phyloP scores from a whole-genome alignment of 2,329 filamentous ascomycete genomes.

The Ophiocordyceps camponoti-leonardi region DNA sequence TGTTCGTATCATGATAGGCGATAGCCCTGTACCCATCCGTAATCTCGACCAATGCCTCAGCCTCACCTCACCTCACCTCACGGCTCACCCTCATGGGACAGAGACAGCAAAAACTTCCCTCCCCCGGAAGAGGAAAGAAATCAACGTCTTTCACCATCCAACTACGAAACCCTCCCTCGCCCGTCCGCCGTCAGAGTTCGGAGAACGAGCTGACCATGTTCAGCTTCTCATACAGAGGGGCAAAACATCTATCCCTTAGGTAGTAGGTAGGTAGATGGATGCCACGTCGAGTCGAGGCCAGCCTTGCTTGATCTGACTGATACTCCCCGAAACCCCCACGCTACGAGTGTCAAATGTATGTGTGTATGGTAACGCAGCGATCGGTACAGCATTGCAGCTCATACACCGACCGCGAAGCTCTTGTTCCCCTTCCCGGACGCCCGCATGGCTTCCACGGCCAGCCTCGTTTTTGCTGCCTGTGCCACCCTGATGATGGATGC shows the following conservation, averaged over 20 bases:
- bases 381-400: background rate
- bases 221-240: no score
- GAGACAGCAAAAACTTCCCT: background rate
- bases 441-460: conserved; percentile 1
- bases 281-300: background rate
- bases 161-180: background rate
- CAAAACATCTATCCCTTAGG: no score
- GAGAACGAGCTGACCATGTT: background rate
- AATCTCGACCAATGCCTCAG: background rate
- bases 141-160: background rate
- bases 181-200: background rate
- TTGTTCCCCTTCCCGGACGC: background rate
- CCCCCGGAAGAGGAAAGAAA: background rate
- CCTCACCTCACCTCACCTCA: background rate
- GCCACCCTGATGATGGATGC: background rate
- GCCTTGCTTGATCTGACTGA: no score
- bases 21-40: background rate
- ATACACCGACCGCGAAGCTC: background rate
- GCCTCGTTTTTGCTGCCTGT: conserved; percentile 1
- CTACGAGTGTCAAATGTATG: no score
- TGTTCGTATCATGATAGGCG: background rate
- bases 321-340: no score
- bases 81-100: background rate
- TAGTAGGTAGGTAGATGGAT: no score
- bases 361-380: background rate